Evolutionary conservation across 352 stramenopile genomes (phyloP), one percentile per base, ranked within the genome.

Genomic region (Phytophthora cryptogea): DNA sequence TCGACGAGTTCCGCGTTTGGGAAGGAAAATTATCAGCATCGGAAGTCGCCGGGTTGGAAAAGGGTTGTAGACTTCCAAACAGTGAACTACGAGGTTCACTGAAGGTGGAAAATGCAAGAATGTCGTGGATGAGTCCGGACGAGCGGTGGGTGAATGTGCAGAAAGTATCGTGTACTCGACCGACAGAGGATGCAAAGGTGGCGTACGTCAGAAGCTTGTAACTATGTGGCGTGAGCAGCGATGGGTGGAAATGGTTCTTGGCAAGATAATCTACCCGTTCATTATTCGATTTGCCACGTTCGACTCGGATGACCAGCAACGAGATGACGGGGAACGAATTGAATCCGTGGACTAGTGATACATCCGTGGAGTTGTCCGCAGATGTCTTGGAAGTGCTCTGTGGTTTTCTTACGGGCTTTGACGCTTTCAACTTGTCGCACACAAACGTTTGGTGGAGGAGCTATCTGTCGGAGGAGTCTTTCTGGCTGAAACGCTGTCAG

Each of bases 1-100:
- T 80, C 28, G 59, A 80, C 39, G 63, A 66, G 20, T 68, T 76
- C 13, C 67, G 64, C 11, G 16, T 71, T 11, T 80, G 59, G 59
- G 41, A 45, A 44, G 56, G 54, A 14, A 42, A 45, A 2, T 20
- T 74, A 9, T 53, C 23, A 0, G 28, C 44, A 14, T 8, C 43
- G 0, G 49, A 65, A 4, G 35, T 17, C 3, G n/a, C 0, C 3
- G 36, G 20, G 7, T 27, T 76, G 6, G 14, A 27, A 11, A 51
- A 47, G 14, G 8, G 27, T 57, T 40, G 31, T 14, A 40, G 23
- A 27, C 28, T 60, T 2, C n/a, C 11, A 30, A 39, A 27, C 14
- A 26, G 41, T 28, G 44, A 26, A 27, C 36, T 56, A 14, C 33
- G 28, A 51, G 50, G 35, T 20, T 60, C 58, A 8, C 6, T 61